Evolutionary conservation across 1,284 basidiomycete genomes (phyloP).

Genomic region (Coriolopsis trogii): DNA sequence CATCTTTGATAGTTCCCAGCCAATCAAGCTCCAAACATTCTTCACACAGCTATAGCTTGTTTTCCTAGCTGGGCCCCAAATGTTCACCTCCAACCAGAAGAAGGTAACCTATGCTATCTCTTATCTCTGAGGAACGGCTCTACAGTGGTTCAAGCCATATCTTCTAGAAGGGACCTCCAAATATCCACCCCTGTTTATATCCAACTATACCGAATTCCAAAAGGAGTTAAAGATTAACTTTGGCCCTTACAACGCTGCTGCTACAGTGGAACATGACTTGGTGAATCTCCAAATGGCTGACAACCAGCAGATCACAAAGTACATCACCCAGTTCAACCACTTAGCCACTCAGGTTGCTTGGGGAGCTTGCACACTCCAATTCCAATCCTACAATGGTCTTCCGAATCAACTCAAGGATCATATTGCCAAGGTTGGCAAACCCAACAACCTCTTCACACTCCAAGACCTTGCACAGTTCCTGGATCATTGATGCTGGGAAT

Average conservation of each 20-base stretch:
- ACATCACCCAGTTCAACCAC: conserved; percentile 6
- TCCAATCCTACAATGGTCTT: conserved; percentile 10
- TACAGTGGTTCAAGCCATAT: conserved; percentile 2
- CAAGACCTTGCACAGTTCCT: conserved; percentile 4
- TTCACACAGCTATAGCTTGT: conserved; percentile 12
- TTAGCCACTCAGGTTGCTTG: conserved; percentile 4
- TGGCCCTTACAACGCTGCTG: conserved; percentile 3
- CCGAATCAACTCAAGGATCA: conserved; percentile 3
- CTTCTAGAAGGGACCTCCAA: background rate
- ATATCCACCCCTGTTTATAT: conserved; percentile 1
- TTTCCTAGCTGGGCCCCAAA: conserved; percentile 8
- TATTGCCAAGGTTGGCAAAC: conserved; percentile 9
- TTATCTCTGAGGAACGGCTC: conserved; percentile 3
- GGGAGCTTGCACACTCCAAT: background rate
- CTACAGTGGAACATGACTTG: conserved; percentile 4
- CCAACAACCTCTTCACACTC: background rate
- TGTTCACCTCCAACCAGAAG: conserved; percentile 8
- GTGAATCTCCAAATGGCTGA: conserved; percentile 9
- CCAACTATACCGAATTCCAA: conserved; percentile 7
- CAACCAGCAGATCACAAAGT: conserved; percentile 3
- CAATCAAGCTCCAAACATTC: conserved; percentile 4
- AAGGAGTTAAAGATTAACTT: conserved; percentile 11
- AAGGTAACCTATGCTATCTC: conserved; percentile 9
- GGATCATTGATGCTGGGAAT: conserved; percentile 9
- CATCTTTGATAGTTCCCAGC: background rate